Evolutionary conservation across 108 stramenopile species (phyloP), one percentile per base, ranked within the genome.

Genomic region (Cyclotella atomus): DNA sequence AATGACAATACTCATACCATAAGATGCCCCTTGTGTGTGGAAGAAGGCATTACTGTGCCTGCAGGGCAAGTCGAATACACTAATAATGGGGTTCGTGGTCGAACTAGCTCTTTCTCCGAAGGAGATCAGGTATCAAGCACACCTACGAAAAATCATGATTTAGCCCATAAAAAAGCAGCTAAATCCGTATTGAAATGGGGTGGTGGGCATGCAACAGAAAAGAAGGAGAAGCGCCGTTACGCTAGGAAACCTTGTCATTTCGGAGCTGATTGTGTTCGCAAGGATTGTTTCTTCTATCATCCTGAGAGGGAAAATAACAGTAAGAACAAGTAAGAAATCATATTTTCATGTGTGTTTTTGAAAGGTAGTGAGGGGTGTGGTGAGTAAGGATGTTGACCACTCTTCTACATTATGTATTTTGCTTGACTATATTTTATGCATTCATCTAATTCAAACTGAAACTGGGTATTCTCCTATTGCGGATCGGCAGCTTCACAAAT

Each of bases 171-270:
- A 32, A 89, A 87, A 57, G 91, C 90, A 12, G 95, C 95, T 15
- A 76, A 82, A 44, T 91, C 90, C 1, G 91, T 96, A 24, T 70
- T 94, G 71, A 96, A 96, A 83, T 96, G 95, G 95, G 95, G 95
- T 30, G 95, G 95, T 16, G 95, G 95, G 16, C 93, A 94, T 76
- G 93, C 93, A 0, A 44, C 79, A 2, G 70, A 87, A 56, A 96
- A 96, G 72, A 93, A 90, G 49, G 70, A 87, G 41, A 79, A 79
- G 29, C 63, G 76, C 38, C 66, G 81, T 70, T 71, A 60, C 49
- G 81, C 84, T 60, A 70, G 88, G 54, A 79, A 77, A 35, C 68
- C 68, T 0, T 96, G 95, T 77, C 83, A 84, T 53, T 94, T 91
- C 74, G 93, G 93, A 10, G 56, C 65, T 1, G 87, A 91, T 12